Percentiles rank a stretch among this genome's conserved stretches.
phyloP scores from a whole-genome alignment of 805 yeast genomes.

The Saccharomyces kudriavzevii region DNA sequence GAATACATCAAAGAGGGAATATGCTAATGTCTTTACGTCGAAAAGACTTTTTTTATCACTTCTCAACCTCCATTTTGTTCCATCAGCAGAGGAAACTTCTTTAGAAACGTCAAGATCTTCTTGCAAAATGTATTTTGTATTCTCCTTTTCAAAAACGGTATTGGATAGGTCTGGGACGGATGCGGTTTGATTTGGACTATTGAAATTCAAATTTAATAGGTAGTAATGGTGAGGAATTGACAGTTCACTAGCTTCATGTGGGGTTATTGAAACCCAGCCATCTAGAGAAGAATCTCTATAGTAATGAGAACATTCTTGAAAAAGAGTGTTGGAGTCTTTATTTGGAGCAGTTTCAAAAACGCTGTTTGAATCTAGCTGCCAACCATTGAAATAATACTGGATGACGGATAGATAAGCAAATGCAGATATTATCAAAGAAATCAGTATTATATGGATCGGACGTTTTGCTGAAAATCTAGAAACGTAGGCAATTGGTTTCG shows the following conservation, averaged over 20 bases:
- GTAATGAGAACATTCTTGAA: slow-evolving; percentile 24
- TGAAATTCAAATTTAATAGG: slow-evolving; percentile 24
- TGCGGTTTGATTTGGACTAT: slow-evolving; percentile 7
- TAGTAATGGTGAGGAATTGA: slow-evolving; percentile 24
- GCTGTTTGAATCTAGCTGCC: slow-evolving; percentile 25
- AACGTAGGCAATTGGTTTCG: slow-evolving; percentile 38
- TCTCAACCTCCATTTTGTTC: slow-evolving; percentile 55
- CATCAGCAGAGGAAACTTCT: slow-evolving; percentile 30
- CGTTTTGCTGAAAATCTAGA: slow-evolving; percentile 57
- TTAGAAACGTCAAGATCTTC: slow-evolving; percentile 15
- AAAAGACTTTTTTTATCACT: slow-evolving; percentile 45
- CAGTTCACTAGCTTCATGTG: slow-evolving; percentile 12
- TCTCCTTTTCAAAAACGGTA: slow-evolving; percentile 19
- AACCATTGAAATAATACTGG: slow-evolving; percentile 50
- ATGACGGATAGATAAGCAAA: slow-evolving; percentile 69
- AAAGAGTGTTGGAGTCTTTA: slow-evolving; percentile 13
- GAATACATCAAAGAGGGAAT: slow-evolving; percentile 35
- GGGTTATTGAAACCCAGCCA: slow-evolving; percentile 17
- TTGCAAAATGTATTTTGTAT: slow-evolving; percentile 20
- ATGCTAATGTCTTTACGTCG: slow-evolving; percentile 47
- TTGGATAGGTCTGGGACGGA: slow-evolving; percentile 24
- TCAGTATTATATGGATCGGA: slow-evolving; percentile 80
- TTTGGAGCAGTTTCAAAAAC: slow-evolving; percentile 11
- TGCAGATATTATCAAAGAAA: slow-evolving; percentile 67
- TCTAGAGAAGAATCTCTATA: slow-evolving; percentile 13